Conservation (phyloP, 2,329 filamentous ascomycete genomes). For the Ceratocystis alfenasii region DNA sequence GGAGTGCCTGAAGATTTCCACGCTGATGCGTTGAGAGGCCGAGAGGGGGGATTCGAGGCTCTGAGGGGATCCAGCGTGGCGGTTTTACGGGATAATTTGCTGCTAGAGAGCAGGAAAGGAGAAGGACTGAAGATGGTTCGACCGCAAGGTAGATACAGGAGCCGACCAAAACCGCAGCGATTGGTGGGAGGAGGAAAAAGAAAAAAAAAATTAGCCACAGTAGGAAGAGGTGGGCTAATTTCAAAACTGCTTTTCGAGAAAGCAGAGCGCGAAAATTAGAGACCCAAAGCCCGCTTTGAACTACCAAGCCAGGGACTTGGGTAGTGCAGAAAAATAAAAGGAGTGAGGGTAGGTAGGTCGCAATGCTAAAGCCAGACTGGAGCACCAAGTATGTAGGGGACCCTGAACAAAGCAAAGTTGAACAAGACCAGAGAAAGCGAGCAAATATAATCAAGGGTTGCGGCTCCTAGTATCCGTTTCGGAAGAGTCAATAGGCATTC, state of each 20-base stretch:
- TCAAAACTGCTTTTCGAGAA: not conserved
- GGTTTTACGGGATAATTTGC: constrained; percentile 10
- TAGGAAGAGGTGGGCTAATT: not conserved
- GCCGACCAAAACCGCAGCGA: constrained; percentile 4
- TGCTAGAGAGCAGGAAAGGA: constrained; percentile 7
- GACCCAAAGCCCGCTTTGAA: constrained; percentile 10
- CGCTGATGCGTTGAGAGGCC: constrained; percentile 18
- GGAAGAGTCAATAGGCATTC: not conserved
- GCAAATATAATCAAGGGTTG: constrained; percentile 1
- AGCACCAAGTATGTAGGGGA: not conserved
- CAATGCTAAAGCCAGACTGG: not conserved
- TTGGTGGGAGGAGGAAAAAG: not conserved
- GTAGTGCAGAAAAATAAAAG: constrained; percentile 4
- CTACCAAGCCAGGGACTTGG: not conserved
- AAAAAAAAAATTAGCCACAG: not conserved
- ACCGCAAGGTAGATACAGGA: not conserved
- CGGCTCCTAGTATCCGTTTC: not conserved
- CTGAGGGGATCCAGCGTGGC: constrained; percentile 22
- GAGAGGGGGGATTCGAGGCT: constrained; percentile 19
- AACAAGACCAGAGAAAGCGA: not conserved
- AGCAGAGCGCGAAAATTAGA: not conserved
- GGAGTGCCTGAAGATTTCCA: constrained; percentile 20
- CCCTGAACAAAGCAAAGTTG: constrained; percentile 9
- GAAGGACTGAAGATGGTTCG: constrained; percentile 6
- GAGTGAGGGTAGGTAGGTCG: constrained; percentile 4